A percentile compares a stretch with the other conserved stretches of the same genome.
Evolutionary conservation across 164 flowering plant species (phyloP).

Genomic region (Chimonanthus praecox): DNA sequence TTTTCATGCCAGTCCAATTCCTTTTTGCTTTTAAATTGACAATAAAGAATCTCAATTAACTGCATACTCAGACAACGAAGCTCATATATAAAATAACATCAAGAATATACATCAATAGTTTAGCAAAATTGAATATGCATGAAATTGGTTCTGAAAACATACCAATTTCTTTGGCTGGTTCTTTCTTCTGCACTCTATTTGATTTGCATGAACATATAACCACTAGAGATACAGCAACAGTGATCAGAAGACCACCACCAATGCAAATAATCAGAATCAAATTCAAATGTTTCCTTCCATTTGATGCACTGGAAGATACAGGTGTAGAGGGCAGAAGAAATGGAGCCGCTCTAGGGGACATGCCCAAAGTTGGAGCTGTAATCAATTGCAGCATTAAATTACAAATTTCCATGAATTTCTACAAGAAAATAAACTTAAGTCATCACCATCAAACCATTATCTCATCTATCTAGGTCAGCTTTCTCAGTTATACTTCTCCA

Average conservation of each 20-base stretch:
- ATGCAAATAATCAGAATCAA: slow-evolving; percentile 54
- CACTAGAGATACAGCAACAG: slow-evolving; percentile 36
- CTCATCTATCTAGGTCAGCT: too few relatives aligned
- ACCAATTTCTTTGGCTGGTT: slow-evolving; percentile 49
- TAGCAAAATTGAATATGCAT: not conserved
- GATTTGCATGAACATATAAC: slow-evolving; percentile 44
- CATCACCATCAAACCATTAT: not conserved
- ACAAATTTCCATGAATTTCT: not conserved
- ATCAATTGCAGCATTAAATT: slow-evolving; percentile 5
- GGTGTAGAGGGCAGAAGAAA: slow-evolving; percentile 28
- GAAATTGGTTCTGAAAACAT: slow-evolving; percentile 18
- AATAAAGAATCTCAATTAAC: too few relatives aligned
- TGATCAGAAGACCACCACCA: slow-evolving; percentile 46
- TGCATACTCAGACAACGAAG: too few relatives aligned
- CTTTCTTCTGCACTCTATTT: slow-evolving; percentile 31
- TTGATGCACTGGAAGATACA: slow-evolving; percentile 19
- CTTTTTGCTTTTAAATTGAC: too few relatives aligned
- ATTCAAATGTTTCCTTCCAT: slow-evolving; percentile 34
- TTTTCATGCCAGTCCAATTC: too few relatives aligned
- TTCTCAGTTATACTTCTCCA: too few relatives aligned
- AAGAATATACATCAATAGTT: not conserved
- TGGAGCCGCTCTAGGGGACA: slow-evolving; percentile 40
- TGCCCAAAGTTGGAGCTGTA: slow-evolving; percentile 55
- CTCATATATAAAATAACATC: too few relatives aligned
- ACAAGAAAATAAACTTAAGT: not conserved